These are phyloP conservation scores for Sugiyamaella smithiae DNA, from an alignment of 805 yeast genomes.

Conservation along the genomic window DNA sequence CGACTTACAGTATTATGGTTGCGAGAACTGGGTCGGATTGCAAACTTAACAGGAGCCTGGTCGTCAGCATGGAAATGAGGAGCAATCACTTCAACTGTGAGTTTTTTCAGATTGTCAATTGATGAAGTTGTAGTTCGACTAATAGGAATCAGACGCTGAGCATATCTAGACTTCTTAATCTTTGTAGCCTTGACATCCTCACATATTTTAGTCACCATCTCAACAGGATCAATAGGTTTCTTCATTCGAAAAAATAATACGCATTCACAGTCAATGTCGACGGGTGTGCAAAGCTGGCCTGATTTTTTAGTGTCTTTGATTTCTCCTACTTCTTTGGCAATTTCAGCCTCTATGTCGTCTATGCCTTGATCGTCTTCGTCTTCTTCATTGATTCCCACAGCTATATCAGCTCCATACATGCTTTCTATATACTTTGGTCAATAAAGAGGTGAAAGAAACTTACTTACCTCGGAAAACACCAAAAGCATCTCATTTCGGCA, in stretches of 20 bases:
- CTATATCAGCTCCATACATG: constrained; percentile 29
- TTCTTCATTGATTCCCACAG: constrained; percentile 10
- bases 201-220: constrained; percentile 63
- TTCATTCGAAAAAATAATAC: constrained; percentile 80
- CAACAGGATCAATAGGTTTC: constrained; percentile 74
- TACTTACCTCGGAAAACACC: constrained; percentile 49
- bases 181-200: constrained; percentile 50
- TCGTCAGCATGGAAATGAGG: constrained; percentile 61
- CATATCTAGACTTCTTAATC: constrained; percentile 57
- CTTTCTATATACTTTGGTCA: constrained; percentile 19
- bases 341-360: constrained; percentile 65
- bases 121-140: constrained; percentile 71
- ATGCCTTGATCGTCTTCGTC: constrained; percentile 32
- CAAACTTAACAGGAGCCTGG: constrained; percentile 51
- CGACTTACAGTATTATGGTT: constrained; percentile 72
- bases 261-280: constrained; percentile 38
- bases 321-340: constrained; percentile 60
- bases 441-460: neutral
- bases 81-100: constrained; percentile 57
- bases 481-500: constrained; percentile 71
- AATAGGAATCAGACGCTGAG: constrained; percentile 80
- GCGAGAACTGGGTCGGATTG: constrained; percentile 75
- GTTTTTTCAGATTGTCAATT: constrained; percentile 59
- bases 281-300: constrained; percentile 5
- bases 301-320: constrained; percentile 42